Evolutionary conservation across 2,329 filamentous ascomycete species (phyloP).

Genomic region (Chrysoporthe austroafricana): DNA sequence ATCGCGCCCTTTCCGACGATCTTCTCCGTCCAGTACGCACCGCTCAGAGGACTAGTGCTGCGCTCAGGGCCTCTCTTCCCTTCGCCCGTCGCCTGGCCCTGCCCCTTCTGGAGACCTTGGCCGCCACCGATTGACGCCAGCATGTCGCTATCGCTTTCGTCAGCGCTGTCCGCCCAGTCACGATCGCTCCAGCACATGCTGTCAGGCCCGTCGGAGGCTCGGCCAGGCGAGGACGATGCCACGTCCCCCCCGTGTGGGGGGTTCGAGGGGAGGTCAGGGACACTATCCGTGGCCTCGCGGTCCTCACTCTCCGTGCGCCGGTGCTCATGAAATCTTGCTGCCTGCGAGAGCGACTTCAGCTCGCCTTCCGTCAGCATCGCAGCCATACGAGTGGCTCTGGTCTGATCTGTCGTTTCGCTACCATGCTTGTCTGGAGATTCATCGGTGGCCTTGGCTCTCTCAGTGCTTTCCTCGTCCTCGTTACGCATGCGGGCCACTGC

Average conservation of each 20-base stretch:
- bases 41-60: conserved; percentile 32
- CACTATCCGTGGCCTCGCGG: conserved; percentile 48
- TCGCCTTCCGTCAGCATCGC: not conserved
- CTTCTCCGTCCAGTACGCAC: conserved; percentile 57
- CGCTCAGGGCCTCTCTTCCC: conserved; percentile 33
- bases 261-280: conserved; percentile 48
- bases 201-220: conserved; percentile 46
- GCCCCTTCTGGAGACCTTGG: conserved; percentile 20
- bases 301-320: conserved; percentile 37
- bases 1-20: conserved; percentile 42
- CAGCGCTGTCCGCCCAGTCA: conserved; percentile 62
- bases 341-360: conserved; percentile 1
- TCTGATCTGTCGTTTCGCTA: conserved; percentile 59
- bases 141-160: conserved; percentile 44
- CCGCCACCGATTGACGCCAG: not conserved
- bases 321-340: conserved; percentile 20
- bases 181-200: conserved; percentile 69
- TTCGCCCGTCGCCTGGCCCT: conserved; percentile 26
- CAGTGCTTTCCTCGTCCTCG: conserved; percentile 66
- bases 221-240: conserved; percentile 31
- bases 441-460: conserved; percentile 67
- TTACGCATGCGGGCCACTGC: conserved; percentile 68
- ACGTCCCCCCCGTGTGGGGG: conserved; percentile 22
- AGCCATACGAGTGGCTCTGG: conserved; percentile 16
- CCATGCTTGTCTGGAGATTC: conserved; percentile 65